A percentile compares a stretch with the other conserved stretches of the same genome.
phyloP scores from a whole-genome alignment of 1,139 yeast genomes.

The Candida anutae region DNA sequence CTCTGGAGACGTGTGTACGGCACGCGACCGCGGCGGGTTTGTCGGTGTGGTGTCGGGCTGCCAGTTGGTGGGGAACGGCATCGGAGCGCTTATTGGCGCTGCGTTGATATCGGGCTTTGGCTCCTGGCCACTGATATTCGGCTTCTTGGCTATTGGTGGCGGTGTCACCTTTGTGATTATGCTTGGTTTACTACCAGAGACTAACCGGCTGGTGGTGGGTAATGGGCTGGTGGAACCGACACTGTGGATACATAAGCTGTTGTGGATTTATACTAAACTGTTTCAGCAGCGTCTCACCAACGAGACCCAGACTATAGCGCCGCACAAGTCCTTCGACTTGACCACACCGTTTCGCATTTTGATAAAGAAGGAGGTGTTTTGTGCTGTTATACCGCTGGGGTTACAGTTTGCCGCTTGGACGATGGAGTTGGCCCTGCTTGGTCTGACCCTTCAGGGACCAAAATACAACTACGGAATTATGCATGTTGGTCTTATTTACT shows the following conservation, averaged over 20 bases:
- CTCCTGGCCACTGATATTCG: conserved; percentile 32
- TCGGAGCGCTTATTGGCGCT: conserved; percentile 35
- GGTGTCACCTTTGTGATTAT: conserved; percentile 22
- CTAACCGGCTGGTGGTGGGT: conserved; percentile 28
- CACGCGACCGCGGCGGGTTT: conserved; percentile 30
- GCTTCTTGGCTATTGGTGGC: conserved; percentile 30
- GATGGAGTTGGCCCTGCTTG: conserved; percentile 25
- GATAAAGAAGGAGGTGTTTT: conserved; percentile 14
- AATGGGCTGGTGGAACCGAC: conserved; percentile 29
- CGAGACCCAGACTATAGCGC: conserved; percentile 19
- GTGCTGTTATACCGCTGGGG: conserved; percentile 24
- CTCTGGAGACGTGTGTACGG: conserved; percentile 34
- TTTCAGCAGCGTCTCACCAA: conserved; percentile 18
- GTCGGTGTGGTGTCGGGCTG: conserved; percentile 30
- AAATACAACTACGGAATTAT: conserved; percentile 25
- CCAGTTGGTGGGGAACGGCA: conserved; percentile 31
- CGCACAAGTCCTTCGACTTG: conserved; percentile 14
- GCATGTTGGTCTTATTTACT: conserved; percentile 30
- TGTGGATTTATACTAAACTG: conserved; percentile 17
- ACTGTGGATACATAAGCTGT: conserved; percentile 13
- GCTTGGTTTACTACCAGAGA: conserved; percentile 25
- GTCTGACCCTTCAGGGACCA: conserved; percentile 20
- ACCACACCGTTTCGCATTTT: conserved; percentile 25
- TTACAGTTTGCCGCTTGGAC: conserved; percentile 33
- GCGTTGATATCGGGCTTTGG: conserved; percentile 21